Conservation (phyloP, 192 early-diverging fungal species). For the Cladochytrium replicatum region DNA sequence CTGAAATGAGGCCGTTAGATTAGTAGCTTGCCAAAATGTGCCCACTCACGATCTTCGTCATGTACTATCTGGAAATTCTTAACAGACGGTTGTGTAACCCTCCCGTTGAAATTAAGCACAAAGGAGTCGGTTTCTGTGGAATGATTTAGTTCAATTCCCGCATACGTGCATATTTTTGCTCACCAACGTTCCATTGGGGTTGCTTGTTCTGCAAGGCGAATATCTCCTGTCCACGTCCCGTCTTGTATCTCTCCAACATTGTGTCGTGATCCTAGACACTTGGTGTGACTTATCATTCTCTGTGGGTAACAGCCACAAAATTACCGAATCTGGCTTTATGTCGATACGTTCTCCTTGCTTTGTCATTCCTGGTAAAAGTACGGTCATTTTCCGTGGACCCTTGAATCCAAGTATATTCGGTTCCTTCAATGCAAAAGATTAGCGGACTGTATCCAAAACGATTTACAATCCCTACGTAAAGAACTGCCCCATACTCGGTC, state of each 20-base stretch:
- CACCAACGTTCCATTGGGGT: constrained; percentile 89
- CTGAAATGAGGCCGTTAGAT: constrained; percentile 37
- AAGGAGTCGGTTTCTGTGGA: constrained; percentile 70
- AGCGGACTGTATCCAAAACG: neutral
- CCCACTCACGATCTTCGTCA: constrained; percentile 68
- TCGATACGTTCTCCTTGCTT: constrained; percentile 43
- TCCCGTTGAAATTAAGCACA: constrained; percentile 87
- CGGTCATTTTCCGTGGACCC: constrained; percentile 88
- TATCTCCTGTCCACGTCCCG: constrained; percentile 49
- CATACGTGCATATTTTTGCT: neutral
- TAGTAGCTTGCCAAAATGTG: neutral
- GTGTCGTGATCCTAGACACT: constrained; percentile 48
- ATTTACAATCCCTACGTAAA: constrained; percentile 48
- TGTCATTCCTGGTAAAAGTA: constrained; percentile 63
- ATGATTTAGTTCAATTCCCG: neutral
- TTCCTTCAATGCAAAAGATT: constrained; percentile 44
- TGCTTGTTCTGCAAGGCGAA: constrained; percentile 77
- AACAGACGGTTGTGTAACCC: constrained; percentile 80
- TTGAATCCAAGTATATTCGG: constrained; percentile 80
- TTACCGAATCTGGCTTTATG: no score
- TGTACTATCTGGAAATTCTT: constrained; percentile 98
- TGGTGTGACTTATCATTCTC: constrained; percentile 1
- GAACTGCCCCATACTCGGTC: constrained; percentile 64
- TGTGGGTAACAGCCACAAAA: no score
- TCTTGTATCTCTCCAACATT: constrained; percentile 45